Conservation (phyloP, 768 basidiomycete genomes). For the Hericium erinaceus region DNA sequence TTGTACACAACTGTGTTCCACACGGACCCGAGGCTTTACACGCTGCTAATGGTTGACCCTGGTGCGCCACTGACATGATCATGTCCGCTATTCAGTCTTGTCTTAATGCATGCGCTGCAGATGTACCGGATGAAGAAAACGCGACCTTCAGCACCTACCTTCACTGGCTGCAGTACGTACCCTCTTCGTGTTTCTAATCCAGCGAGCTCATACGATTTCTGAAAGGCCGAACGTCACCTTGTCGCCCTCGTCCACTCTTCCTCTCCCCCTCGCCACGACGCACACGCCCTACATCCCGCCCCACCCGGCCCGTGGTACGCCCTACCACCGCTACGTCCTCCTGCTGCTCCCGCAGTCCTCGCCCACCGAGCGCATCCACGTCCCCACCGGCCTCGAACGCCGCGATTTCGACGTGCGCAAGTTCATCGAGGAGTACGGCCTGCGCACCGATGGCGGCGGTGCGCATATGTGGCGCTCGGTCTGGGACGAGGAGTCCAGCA, state of each 20-base stretch:
- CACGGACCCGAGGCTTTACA: slow-evolving; percentile 71
- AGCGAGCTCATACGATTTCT: slow-evolving; percentile 5
- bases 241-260: slow-evolving; percentile 40
- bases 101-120: slow-evolving; percentile 25
- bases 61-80: slow-evolving; percentile 33
- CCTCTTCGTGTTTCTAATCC: slow-evolving; percentile 3
- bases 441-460: slow-evolving; percentile 53
- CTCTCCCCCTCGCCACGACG: slow-evolving; percentile 31
- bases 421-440: slow-evolving; percentile 42
- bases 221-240: slow-evolving; percentile 75
- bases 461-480: slow-evolving; percentile 77
- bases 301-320: slow-evolving; percentile 82
- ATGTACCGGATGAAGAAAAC: slow-evolving; percentile 70
- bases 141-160: slow-evolving; percentile 62
- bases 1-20: slow-evolving; percentile 77
- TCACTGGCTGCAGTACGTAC: slow-evolving; percentile 73
- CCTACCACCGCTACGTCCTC: slow-evolving; percentile 82
- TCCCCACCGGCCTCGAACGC: slow-evolving; percentile 28
- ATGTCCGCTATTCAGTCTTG: neutral
- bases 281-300: slow-evolving; percentile 83
- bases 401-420: slow-evolving; percentile 56
- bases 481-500: slow-evolving; percentile 59
- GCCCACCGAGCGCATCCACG: slow-evolving; percentile 18
- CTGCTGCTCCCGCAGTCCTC: slow-evolving; percentile 67
- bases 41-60: slow-evolving; percentile 81